These are phyloP conservation scores for Penicillium sp. DNA, from an alignment of 2,329 filamentous ascomycete genomes.

Conservation along the genomic window DNA sequence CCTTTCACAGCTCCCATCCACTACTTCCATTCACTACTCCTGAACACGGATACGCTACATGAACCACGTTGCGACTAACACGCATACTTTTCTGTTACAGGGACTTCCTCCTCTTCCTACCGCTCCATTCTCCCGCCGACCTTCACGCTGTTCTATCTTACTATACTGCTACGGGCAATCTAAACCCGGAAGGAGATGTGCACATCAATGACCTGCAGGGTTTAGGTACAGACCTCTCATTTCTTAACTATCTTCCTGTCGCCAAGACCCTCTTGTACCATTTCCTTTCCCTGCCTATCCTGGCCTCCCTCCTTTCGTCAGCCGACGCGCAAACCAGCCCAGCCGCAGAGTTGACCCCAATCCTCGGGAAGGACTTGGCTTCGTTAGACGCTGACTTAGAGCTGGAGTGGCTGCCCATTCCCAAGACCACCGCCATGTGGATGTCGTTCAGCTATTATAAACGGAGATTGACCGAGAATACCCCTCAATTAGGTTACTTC, in stretches of 20 bases:
- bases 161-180: slow-evolving; percentile 83
- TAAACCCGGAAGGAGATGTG: slow-evolving; percentile 93
- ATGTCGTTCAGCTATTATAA: slow-evolving; percentile 45
- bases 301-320: slow-evolving; percentile 34
- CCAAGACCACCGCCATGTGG: slow-evolving; percentile 45
- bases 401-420: slow-evolving; percentile 44
- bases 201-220: slow-evolving; percentile 89
- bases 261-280: slow-evolving; percentile 38
- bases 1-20: background rate
- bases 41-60: background rate
- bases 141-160: slow-evolving; percentile 84
- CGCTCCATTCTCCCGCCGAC: slow-evolving; percentile 59
- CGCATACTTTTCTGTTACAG: slow-evolving; percentile 46
- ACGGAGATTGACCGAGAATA: slow-evolving; percentile 48
- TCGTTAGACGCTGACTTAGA: slow-evolving; percentile 37
- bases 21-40: background rate
- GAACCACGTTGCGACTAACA: slow-evolving; percentile 1
- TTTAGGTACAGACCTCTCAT: slow-evolving; percentile 70
- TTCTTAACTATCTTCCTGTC: slow-evolving; percentile 39
- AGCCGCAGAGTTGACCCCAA: slow-evolving; percentile 24
- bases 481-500: slow-evolving; percentile 78
- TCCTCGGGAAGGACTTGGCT: slow-evolving; percentile 30
- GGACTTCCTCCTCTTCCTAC: slow-evolving; percentile 91
- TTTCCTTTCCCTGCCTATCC: slow-evolving; percentile 33
- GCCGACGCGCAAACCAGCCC: slow-evolving; percentile 33